Conservation (phyloP, 805 yeast genomes). For the Yamadazyma kitorensis region DNA sequence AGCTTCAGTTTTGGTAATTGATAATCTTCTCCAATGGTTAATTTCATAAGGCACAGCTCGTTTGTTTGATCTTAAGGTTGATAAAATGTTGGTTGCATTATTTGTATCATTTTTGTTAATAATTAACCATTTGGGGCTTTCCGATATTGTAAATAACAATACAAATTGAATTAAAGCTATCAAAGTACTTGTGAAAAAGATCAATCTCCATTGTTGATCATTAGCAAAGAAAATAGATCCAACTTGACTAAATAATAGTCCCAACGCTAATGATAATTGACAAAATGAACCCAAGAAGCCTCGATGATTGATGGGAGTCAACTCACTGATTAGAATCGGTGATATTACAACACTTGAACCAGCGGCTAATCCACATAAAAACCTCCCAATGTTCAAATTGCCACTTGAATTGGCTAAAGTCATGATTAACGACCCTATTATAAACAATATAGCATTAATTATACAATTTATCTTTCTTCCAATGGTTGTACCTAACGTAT, state of each 20-base stretch:
- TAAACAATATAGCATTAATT: conserved; percentile 20
- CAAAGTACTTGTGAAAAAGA: conserved; percentile 25
- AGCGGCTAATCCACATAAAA: conserved; percentile 36
- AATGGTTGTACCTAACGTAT: conserved; percentile 17
- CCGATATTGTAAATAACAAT: conserved; percentile 32
- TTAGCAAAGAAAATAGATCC: conserved; percentile 32
- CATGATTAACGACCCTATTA: conserved; percentile 28
- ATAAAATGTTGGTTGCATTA: conserved; percentile 27
- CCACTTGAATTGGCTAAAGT: conserved; percentile 18
- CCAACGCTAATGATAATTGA: conserved; percentile 38
- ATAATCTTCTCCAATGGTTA: conserved; percentile 33
- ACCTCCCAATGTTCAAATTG: conserved; percentile 29
- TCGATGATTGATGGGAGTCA: conserved; percentile 38
- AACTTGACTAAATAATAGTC: conserved; percentile 34
- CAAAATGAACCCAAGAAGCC: conserved; percentile 41
- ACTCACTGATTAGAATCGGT: conserved; percentile 39
- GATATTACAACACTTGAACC: conserved; percentile 40
- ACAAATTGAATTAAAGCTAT: conserved; percentile 28
- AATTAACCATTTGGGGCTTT: conserved; percentile 44
- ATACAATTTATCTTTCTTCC: conserved; percentile 25
- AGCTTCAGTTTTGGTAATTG: conserved; percentile 10
- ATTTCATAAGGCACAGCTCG: conserved; percentile 31
- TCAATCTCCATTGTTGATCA: conserved; percentile 35
- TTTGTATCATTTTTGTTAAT: conserved; percentile 24
- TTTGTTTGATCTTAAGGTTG: conserved; percentile 27